Conservation (phyloP, 305 asterid species). For the Vinca major region DNA sequence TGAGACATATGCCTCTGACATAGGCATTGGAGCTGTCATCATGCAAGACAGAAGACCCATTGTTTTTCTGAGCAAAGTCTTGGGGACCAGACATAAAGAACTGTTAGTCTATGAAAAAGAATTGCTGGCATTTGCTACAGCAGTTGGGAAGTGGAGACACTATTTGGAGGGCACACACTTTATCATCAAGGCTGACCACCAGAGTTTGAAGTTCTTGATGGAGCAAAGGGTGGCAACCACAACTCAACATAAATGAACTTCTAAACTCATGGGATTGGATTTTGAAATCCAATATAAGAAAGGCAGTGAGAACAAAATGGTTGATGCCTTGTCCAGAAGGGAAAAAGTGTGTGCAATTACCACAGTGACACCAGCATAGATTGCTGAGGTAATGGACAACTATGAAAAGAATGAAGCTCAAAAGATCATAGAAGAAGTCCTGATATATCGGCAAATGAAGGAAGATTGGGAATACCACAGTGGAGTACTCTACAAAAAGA, state of each 20-base stretch:
- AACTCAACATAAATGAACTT: too few species aligned
- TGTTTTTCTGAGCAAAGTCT: neutral
- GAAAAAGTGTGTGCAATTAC: neutral
- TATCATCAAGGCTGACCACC: neutral
- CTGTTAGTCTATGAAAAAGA: neutral
- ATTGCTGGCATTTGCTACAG: neutral
- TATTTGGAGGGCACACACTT: neutral
- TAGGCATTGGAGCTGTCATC: neutral
- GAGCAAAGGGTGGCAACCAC: too few species aligned
- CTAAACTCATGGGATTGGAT: too few species aligned
- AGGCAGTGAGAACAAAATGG: too few species aligned
- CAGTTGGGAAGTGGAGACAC: neutral
- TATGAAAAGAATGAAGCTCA: too few species aligned
- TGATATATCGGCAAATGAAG: too few species aligned
- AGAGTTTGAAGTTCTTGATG: too few species aligned
- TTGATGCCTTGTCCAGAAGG: neutral
- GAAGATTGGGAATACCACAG: too few species aligned
- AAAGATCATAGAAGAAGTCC: too few species aligned
- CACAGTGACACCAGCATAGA: neutral
- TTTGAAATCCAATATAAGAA: too few species aligned
- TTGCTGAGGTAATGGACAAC: too few species aligned
- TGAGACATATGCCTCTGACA: neutral
- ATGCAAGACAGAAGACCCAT: too few species aligned
- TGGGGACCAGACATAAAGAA: neutral
- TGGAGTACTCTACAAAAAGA: neutral